Conservation (phyloP, 192 early-diverging fungal species). For the Backusella luteola region DNA sequence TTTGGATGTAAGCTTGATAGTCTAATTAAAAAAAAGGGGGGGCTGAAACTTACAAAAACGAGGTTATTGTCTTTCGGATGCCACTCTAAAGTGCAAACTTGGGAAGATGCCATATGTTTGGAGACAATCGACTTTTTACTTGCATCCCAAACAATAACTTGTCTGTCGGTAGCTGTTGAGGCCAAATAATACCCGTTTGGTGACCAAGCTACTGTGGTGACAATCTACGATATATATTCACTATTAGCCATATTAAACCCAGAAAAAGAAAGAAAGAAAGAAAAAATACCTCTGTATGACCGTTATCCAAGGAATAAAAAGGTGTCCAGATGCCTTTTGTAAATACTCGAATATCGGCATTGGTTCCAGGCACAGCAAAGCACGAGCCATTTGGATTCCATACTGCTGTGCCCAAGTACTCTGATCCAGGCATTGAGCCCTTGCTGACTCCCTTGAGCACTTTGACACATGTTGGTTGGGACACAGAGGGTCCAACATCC, state of each 20-base stretch:
- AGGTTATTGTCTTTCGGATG: conserved; percentile 64
- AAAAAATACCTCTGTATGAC: not conserved
- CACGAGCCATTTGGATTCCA: conserved; percentile 65
- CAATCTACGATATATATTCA: conserved; percentile 19
- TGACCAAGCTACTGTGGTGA: conserved; percentile 61
- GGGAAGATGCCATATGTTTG: conserved; percentile 33
- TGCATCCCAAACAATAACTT: conserved; percentile 68
- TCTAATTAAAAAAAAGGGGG: not conserved
- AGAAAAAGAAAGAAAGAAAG: not conserved
- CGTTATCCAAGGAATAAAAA: conserved; percentile 20
- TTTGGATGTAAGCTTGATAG: not conserved
- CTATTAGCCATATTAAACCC: not conserved
- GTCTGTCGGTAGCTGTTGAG: conserved; percentile 39
- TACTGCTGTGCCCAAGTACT: conserved; percentile 36
- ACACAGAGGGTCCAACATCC: conserved; percentile 48
- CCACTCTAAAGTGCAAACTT: conserved; percentile 64
- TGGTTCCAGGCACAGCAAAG: conserved; percentile 57
- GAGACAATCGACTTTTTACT: conserved; percentile 45
- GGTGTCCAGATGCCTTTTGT: conserved; percentile 31
- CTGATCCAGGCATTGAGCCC: conserved; percentile 44
- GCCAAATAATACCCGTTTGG: conserved; percentile 62
- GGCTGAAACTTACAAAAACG: conserved; percentile 46
- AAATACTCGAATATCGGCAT: conserved; percentile 34
- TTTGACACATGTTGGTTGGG: conserved; percentile 40
- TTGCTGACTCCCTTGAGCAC: conserved; percentile 35